A percentile compares a stretch with the other conserved stretches of the same genome.
Evolutionary conservation across 306 rosid genomes (phyloP).

Genomic region (Senna tora): DNA sequence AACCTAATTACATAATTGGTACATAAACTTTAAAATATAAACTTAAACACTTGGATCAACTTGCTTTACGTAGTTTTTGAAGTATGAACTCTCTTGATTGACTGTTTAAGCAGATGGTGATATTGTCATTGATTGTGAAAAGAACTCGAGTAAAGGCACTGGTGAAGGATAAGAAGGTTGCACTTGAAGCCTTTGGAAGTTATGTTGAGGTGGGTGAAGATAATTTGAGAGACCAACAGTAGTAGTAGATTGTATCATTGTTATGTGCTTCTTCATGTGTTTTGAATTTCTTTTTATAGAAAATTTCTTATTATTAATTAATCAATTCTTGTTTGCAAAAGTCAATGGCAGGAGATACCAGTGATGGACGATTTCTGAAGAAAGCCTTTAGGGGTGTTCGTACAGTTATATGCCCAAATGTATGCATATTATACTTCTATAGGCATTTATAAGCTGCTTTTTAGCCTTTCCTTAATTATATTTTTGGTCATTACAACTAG

Average conservation of each 20-base stretch:
- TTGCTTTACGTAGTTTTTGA: not conserved
- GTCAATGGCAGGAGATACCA: conserved; percentile 77
- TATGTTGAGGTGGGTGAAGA: conserved; percentile 79
- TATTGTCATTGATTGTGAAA: conserved; percentile 84
- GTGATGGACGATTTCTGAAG: conserved; percentile 66
- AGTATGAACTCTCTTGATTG: conserved; percentile 24
- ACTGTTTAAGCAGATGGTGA: conserved; percentile 80
- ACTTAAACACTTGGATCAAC: conserved; percentile 9
- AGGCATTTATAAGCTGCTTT: conserved; percentile 15
- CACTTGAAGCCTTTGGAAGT: conserved; percentile 91
- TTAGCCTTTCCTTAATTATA: not conserved
- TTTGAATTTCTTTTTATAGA: conserved; percentile 16
- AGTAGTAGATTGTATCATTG: not conserved
- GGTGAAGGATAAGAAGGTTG: conserved; percentile 85
- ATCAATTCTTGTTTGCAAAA: conserved; percentile 40
- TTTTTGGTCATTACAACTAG: not conserved
- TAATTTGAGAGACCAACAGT: conserved; percentile 27
- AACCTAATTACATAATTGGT: too few species aligned
- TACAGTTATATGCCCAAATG: conserved; percentile 87
- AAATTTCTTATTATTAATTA: conserved; percentile 41
- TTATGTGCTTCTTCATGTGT: conserved; percentile 22
- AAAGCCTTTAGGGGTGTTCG: conserved; percentile 81
- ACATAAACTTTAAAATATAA: not conserved
- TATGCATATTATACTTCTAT: conserved; percentile 45
- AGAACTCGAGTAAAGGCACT: conserved; percentile 73